These are phyloP conservation scores for Xylaria sp. DNA, from an alignment of 2,329 filamentous ascomycete species.

Conservation along the genomic window DNA sequence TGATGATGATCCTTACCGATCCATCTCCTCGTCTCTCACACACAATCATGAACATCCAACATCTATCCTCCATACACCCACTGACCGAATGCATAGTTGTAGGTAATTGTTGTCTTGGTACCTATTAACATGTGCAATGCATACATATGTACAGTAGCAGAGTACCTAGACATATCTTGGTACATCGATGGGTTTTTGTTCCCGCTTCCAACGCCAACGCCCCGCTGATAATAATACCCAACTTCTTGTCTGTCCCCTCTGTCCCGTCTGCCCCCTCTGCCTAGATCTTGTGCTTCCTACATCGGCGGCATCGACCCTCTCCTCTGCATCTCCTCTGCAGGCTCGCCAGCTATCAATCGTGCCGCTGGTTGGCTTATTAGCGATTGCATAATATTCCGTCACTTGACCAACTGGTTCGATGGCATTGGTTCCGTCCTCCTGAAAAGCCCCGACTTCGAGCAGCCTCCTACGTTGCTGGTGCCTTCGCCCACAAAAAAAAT, in stretches of 20 bases:
- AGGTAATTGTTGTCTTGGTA: too few species aligned
- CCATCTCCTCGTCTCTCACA: too few species aligned
- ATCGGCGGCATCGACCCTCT: not conserved
- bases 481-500: slow-evolving; percentile 17
- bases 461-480: too few species aligned
- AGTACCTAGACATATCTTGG: not conserved
- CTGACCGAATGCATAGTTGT: too few species aligned
- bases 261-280: too few species aligned
- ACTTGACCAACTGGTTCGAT: slow-evolving; percentile 14
- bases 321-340: not conserved
- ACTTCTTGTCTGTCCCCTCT: not conserved
- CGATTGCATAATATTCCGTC: slow-evolving; percentile 30
- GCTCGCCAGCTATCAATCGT: not conserved
- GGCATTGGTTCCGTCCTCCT: slow-evolving; percentile 9
- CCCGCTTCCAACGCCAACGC: too few species aligned
- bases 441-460: slow-evolving; percentile 20
- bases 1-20: too few species aligned
- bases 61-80: too few species aligned
- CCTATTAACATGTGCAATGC: too few species aligned
- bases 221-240: not conserved
- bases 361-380: slow-evolving; percentile 19
- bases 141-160: too few species aligned
- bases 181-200: not conserved
- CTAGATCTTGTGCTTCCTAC: not conserved
- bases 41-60: too few species aligned